Percentiles rank a stretch among this genome's conserved stretches.
Evolutionary conservation across 2,329 filamentous ascomycete genomes (phyloP).

Genomic region (Chalaropsis ovoidea): DNA sequence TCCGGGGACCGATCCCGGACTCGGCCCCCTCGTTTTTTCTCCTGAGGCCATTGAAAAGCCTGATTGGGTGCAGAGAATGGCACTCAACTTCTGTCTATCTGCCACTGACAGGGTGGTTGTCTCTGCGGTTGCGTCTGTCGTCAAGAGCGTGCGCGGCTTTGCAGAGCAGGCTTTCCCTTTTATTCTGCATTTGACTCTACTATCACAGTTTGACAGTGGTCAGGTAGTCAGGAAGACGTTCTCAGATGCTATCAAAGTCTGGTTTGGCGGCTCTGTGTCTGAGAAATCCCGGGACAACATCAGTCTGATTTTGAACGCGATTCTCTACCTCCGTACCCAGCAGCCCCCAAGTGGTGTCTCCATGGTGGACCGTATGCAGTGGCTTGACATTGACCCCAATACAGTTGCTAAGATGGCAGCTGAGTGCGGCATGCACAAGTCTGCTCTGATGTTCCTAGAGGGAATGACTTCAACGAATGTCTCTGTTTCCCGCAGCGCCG

Average conservation of each 20-base stretch:
- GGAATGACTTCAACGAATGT: conserved; percentile 34
- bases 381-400: conserved; percentile 75
- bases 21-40: conserved; percentile 31
- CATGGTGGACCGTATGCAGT: conserved; percentile 65
- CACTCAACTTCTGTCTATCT: conserved; percentile 29
- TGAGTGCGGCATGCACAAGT: conserved; percentile 74
- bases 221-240: conserved; percentile 50
- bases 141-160: conserved; percentile 57
- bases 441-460: conserved; percentile 74
- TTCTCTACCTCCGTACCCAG: conserved; percentile 84
- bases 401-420: conserved; percentile 61
- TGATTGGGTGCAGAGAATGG: conserved; percentile 54
- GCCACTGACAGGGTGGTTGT: conserved; percentile 46
- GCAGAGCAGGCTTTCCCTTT: conserved; percentile 70
- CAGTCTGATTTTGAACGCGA: conserved; percentile 67
- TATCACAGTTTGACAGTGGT: conserved; percentile 54
- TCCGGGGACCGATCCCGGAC: conserved; percentile 6
- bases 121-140: conserved; percentile 54
- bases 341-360: conserved; percentile 63
- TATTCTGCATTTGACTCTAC: conserved; percentile 70
- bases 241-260: conserved; percentile 54
- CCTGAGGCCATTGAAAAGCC: conserved; percentile 37
- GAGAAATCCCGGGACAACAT: conserved; percentile 57
- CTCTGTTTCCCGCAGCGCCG: conserved; percentile 42
- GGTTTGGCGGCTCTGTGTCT: conserved; percentile 31